Conservation (phyloP, 768 basidiomycete species). For the Cystobasidium tubakii region DNA sequence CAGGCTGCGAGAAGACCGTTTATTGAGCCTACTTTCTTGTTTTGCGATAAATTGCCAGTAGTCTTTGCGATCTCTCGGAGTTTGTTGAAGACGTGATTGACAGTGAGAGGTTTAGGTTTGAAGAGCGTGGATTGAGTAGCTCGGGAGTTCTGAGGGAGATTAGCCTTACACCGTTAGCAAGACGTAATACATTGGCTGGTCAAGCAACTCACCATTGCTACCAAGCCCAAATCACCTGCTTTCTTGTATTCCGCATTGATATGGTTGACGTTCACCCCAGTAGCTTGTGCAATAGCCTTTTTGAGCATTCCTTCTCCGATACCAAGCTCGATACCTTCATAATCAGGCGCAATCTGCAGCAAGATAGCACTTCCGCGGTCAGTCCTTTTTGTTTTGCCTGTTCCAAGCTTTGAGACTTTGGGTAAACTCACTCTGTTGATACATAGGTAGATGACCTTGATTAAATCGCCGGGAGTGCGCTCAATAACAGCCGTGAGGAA, state of each 20-base stretch:
- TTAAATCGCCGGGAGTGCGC: constrained; percentile 68
- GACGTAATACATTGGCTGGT: not conserved
- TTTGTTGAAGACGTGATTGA: constrained; percentile 82
- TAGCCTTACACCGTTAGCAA: not conserved
- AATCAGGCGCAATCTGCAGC: constrained; percentile 83
- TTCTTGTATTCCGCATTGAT: constrained; percentile 89
- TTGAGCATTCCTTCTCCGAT: constrained; percentile 90
- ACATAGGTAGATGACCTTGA: constrained; percentile 88
- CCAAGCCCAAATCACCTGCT: constrained; percentile 89
- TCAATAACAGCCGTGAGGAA: constrained; percentile 86
- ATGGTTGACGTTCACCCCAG: constrained; percentile 72
- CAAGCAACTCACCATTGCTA: constrained; percentile 69
- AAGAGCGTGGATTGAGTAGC: constrained; percentile 69
- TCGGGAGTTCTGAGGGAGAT: constrained; percentile 68
- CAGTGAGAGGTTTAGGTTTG: constrained; percentile 83
- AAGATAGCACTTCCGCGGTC: not conserved
- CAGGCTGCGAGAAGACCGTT: constrained; percentile 89
- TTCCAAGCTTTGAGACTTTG: too few relatives aligned
- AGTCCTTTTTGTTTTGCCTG: too few relatives aligned
- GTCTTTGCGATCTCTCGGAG: constrained; percentile 83
- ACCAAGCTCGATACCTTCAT: constrained; percentile 87
- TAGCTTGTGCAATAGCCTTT: constrained; percentile 91
- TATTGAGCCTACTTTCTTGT: constrained; percentile 89
- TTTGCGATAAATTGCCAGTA: constrained; percentile 65
- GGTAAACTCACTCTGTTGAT: constrained; percentile 73